Base-by-base conservation (phyloP, 495 filamentous ascomycete genomes). In the Hyaloscypha finlandica region DNA sequence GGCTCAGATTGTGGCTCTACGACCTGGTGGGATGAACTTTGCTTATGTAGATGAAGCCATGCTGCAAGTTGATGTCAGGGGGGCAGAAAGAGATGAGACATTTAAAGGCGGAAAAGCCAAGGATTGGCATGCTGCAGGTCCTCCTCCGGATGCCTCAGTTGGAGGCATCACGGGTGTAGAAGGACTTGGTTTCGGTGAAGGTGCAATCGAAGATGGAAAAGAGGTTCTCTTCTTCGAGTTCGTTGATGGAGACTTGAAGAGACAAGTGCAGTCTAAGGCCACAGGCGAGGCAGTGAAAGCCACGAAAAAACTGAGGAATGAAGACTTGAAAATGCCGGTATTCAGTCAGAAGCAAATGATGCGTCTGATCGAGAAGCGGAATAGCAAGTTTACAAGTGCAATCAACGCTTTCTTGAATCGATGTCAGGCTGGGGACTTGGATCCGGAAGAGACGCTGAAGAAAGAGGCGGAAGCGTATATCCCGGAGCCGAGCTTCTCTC, bases 321-420 rank as follows among this genome's bases (percentile, higher is more conserved):
- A 97, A 70, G 87, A 93, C 61, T 70, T 97, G 74, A 96, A 92
- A 78, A 95, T 97, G 91, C 95, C 95, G 1, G 91, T 96, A 20
- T 96, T 86, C 77, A 92, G 92, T 65, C 93, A 96, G 80, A 93
- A 92, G 77, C 92, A 96, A 80, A 91, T 98, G 88, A 90, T 90
- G 74, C 83, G 81, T 60, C 75, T 97, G 69, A 98, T 99, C 71
- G 93, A 96, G 77, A 97, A 96, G 78, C 82, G 95, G 65, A 97
- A 97, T 73, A 77, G 78, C 22, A 97, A 96, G 77, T 98, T 99
- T 69, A 79, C 80, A 0, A 88, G 89, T 69, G 92, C 93, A 0
- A 83, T 96, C 56, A 88, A 91, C 75, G 78, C 75, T 2, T 97
- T 96, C 69, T 73, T 99, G 55, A 89, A 91, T 42, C 80, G 85